Evolutionary conservation across 2,329 filamentous ascomycete species (phyloP), one percentile per base, ranked within the genome.

Genomic region (Phaeophleospora eucalypticola): DNA sequence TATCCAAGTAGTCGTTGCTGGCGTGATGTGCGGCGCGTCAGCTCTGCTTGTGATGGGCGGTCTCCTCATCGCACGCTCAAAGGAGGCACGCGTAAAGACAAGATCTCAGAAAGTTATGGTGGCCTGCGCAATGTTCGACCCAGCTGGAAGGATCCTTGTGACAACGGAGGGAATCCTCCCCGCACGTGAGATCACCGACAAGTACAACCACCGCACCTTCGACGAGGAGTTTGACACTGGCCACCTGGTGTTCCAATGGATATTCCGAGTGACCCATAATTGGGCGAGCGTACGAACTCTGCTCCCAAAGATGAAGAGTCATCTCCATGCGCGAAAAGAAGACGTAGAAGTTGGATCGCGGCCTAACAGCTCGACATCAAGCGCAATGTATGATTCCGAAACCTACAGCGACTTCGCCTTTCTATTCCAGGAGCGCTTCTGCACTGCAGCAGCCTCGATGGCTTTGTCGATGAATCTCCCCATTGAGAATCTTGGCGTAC

Each of bases 181-280:
- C 3, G 83, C 77, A 36, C 79, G 84, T 49, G 87, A 89, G 57
- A 87, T 95, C 51, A 93, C 88, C 1, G 84, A 84, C 64, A 83
- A 83, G 12, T 89, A 88, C 63, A 68, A 87, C 33, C 83, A 67
- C 55, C 53, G 68, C 63, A 82, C 80, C 20, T 80, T 84, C 43
- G 81, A 83, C 49, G 87, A 94, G 50, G 80, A 83, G 12, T 90
- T 95, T 59, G 82, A 82, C 46, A 82, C 82, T 18, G 79, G 81
- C 0, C 88, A 95, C 62, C 81, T 86, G 0, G 81, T 90, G 1
- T 95, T 93, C 66, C 81, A 89, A 41, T 95, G 89, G 89, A 84
- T 93, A 60, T 94, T 87, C 62, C 80, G 86, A 46, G 86, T 88
- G 2, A 87, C 86, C 4, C 78, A 83, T 48, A 85, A 89, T 65